These are phyloP conservation scores for Suhomyces xylopsoci DNA, from an alignment of 805 yeast genomes.

Conservation along the genomic window DNA sequence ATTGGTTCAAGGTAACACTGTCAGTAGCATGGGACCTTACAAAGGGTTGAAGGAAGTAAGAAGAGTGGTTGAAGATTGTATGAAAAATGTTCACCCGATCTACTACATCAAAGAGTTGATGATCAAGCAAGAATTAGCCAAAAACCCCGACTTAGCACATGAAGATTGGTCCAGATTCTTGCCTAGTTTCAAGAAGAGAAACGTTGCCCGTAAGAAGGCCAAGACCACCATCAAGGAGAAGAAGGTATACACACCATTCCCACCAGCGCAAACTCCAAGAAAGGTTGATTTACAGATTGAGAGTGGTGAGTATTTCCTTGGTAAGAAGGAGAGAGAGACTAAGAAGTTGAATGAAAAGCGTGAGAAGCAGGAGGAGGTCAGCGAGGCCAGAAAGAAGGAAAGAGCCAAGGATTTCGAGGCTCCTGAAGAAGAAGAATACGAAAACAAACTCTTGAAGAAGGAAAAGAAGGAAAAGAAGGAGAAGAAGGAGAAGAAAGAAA, in stretches of 20 bases:
- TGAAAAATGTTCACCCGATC: constrained; percentile 96
- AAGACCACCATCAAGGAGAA: constrained; percentile 59
- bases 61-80: constrained; percentile 95
- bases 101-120: constrained; percentile 95
- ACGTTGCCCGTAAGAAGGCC: constrained; percentile 90
- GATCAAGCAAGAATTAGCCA: constrained; percentile 94
- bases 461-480: constrained; percentile 28
- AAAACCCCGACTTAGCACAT: constrained; percentile 90
- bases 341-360: constrained; percentile 73
- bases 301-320: constrained; percentile 96
- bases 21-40: constrained; percentile 93
- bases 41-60: constrained; percentile 89
- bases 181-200: constrained; percentile 95
- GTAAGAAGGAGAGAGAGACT: constrained; percentile 74
- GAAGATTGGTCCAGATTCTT: constrained; percentile 97
- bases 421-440: constrained; percentile 70
- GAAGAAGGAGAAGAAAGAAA: constrained; percentile 24
- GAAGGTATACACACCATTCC: constrained; percentile 96
- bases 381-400: constrained; percentile 62
- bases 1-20: constrained; percentile 96
- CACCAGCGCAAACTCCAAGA: constrained; percentile 95
- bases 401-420: constrained; percentile 79
- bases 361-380: constrained; percentile 70
- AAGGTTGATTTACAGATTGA: constrained; percentile 96
- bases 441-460: constrained; percentile 32